Conservation (phyloP, 768 basidiomycete genomes). For the Hortiboletus campestris region DNA sequence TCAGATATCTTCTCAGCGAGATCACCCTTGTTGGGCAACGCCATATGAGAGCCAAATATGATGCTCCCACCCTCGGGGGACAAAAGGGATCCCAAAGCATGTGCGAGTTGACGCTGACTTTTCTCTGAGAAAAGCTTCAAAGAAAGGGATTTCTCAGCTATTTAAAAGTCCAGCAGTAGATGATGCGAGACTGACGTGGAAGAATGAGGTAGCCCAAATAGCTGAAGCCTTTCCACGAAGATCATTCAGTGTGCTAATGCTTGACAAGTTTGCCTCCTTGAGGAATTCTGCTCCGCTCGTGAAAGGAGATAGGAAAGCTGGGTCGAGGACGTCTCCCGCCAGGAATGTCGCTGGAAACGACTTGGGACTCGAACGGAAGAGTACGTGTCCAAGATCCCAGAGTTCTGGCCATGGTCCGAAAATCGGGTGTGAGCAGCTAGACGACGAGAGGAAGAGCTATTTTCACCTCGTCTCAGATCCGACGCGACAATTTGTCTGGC, state of each 20-base stretch:
- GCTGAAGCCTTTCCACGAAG: slow-evolving; percentile 46
- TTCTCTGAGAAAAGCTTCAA: slow-evolving; percentile 27
- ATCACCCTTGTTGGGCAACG: slow-evolving; percentile 10
- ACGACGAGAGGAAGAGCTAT: background rate
- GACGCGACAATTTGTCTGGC: slow-evolving; percentile 35
- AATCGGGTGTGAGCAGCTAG: background rate
- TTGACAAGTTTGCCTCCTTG: slow-evolving; percentile 23
- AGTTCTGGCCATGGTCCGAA: slow-evolving; percentile 38
- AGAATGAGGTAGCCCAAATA: slow-evolving; percentile 51
- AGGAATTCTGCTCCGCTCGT: slow-evolving; percentile 17
- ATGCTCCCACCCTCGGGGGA: slow-evolving; percentile 28
- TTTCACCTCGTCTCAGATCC: slow-evolving; percentile 38
- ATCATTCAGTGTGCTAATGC: slow-evolving; percentile 42
- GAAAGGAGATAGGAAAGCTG: slow-evolving; percentile 37
- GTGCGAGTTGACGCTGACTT: slow-evolving; percentile 25
- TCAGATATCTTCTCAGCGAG: background rate
- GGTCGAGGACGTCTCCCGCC: slow-evolving; percentile 53
- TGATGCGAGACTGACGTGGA: slow-evolving; percentile 30
- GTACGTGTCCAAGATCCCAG: slow-evolving; percentile 60
- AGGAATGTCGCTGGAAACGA: slow-evolving; percentile 57
- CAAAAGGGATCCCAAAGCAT: slow-evolving; percentile 26
- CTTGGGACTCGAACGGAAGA: slow-evolving; percentile 52
- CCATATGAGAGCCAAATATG: slow-evolving; percentile 31
- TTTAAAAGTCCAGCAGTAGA: slow-evolving; percentile 20
- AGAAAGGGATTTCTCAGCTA: slow-evolving; percentile 20